A percentile compares a stretch with the other conserved stretches of the same genome.
phyloP scores from a whole-genome alignment of 257 asterid genomes.

The Cruciata laevipes region DNA sequence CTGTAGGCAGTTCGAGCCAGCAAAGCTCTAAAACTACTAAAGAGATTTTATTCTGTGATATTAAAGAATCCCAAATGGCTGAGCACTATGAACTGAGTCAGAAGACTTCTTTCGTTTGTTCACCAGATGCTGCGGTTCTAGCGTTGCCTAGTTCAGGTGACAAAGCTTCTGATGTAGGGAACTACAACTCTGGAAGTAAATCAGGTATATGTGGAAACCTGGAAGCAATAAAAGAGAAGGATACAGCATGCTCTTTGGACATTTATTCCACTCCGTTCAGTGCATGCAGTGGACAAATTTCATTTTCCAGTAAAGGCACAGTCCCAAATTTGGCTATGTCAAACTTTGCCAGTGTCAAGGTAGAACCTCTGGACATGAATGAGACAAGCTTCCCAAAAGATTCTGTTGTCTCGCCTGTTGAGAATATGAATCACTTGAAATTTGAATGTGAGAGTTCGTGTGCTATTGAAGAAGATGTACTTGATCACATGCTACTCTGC shows the following conservation, averaged over 20 bases:
- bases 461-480: conserved; percentile 39
- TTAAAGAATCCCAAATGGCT: conserved; percentile 9
- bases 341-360: conserved; percentile 34
- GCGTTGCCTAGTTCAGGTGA: conserved; percentile 15
- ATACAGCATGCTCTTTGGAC: conserved; percentile 11
- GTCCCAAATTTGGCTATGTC: conserved; percentile 18
- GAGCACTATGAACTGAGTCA: conserved; percentile 21
- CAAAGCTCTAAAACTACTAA: conserved; percentile 22
- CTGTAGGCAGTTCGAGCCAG: conserved; percentile 11
- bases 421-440: conserved; percentile 31
- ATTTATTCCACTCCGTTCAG: conserved; percentile 15
- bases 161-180: not conserved
- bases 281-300: conserved; percentile 17
- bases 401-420: conserved; percentile 21
- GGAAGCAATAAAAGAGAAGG: conserved; percentile 16
- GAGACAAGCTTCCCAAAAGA: conserved; percentile 21
- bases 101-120: conserved; percentile 18
- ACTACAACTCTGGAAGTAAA: conserved; percentile 14
- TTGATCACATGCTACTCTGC: conserved; percentile 66
- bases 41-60: conserved; percentile 15
- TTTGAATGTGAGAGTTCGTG: conserved; percentile 31
- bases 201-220: conserved; percentile 12
- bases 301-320: conserved; percentile 16
- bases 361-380: conserved; percentile 30
- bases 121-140: conserved; percentile 15